These are phyloP conservation scores for Myriosclerotinia curreyana DNA, from an alignment of 2,329 filamentous ascomycete genomes.

Conservation along the genomic window DNA sequence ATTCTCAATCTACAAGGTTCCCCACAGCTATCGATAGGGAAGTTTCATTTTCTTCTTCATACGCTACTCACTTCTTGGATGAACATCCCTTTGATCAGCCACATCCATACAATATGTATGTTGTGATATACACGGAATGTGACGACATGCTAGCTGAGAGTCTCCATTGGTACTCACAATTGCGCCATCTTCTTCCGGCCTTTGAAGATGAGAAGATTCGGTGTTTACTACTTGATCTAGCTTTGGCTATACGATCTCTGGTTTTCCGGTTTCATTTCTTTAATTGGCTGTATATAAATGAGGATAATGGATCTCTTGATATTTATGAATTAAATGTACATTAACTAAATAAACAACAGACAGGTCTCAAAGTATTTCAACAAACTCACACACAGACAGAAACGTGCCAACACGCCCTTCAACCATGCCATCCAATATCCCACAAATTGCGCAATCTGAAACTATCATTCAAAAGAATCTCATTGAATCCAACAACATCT, in stretches of 20 bases:
- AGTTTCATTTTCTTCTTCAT: not conserved
- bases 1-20: not conserved
- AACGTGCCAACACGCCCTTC: not conserved
- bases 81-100: not conserved
- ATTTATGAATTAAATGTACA: not conserved
- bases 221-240: not conserved
- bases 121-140: not conserved
- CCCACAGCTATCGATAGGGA: not conserved
- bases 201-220: not conserved
- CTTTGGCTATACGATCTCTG: not conserved
- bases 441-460: slow-evolving; percentile 22
- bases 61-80: not conserved
- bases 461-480: slow-evolving; percentile 53
- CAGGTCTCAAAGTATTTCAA: not conserved
- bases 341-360: not conserved
- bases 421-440: not conserved
- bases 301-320: not conserved
- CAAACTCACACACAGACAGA: not conserved
- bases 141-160: not conserved
- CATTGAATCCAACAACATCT: slow-evolving; percentile 54
- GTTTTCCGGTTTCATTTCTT: not conserved
- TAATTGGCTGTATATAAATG: not conserved
- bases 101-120: not conserved
- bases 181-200: not conserved
- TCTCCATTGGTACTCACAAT: slow-evolving; percentile 5